Conservation (phyloP, 2,329 filamentous ascomycete species). For the Sporothrix brasiliensis region DNA sequence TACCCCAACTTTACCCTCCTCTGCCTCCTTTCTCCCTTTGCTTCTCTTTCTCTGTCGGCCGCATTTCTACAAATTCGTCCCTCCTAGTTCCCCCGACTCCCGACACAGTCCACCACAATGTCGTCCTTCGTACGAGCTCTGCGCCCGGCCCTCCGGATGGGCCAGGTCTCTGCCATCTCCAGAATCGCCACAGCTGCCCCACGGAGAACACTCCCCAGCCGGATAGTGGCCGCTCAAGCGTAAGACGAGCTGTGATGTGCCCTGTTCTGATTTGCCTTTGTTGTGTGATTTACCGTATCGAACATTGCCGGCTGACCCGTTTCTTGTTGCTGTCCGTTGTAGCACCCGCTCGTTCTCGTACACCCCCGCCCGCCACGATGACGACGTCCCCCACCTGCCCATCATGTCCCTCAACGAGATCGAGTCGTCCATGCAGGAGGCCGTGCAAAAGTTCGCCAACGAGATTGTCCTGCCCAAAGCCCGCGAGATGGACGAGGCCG, state of each 20-base stretch:
- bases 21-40: background rate
- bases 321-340: conserved; percentile 19
- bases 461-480: conserved; percentile 88
- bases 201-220: conserved; percentile 26
- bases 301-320: background rate
- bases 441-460: conserved; percentile 86
- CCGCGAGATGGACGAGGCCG: conserved; percentile 96
- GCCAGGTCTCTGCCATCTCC: conserved; percentile 40
- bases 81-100: background rate
- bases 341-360: conserved; percentile 61
- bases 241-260: conserved; percentile 20
- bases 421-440: conserved; percentile 84
- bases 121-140: conserved; percentile 56
- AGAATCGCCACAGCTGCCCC: conserved; percentile 28
- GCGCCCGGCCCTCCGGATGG: conserved; percentile 55
- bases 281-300: background rate
- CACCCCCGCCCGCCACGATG: conserved; percentile 62
- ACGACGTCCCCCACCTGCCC: conserved; percentile 84
- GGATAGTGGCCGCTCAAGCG: conserved; percentile 27
- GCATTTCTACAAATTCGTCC: background rate
- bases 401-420: conserved; percentile 92
- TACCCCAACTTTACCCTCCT: conserved; percentile 20
- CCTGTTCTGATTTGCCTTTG: background rate
- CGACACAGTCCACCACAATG: conserved; percentile 41
- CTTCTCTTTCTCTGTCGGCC: background rate